Evolutionary conservation across 1,284 basidiomycete species (phyloP).

Genomic region (Ustilago curta): DNA sequence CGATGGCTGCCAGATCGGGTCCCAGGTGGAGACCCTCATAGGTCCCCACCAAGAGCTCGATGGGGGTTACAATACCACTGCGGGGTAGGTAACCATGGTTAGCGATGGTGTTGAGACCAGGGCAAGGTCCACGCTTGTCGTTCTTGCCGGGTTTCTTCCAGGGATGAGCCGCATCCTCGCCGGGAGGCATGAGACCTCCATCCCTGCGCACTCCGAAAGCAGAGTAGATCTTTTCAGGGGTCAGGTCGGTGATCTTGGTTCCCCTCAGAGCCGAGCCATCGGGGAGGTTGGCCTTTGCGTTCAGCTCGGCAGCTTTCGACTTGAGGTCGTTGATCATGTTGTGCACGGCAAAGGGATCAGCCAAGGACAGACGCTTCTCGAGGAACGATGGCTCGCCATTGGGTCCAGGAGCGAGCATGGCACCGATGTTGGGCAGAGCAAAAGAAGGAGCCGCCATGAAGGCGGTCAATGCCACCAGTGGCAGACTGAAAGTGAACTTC

Average conservation of each 20-base stretch:
- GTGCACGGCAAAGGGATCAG: constrained; percentile 7
- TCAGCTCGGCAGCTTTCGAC: constrained; percentile 16
- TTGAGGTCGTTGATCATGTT: constrained; percentile 11
- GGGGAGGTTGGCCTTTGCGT: not conserved
- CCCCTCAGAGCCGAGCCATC: constrained; percentile 2
- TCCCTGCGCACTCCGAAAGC: constrained; percentile 22
- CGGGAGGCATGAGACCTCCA: constrained; percentile 10
- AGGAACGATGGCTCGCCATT: constrained; percentile 24
- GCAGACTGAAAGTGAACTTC: constrained; percentile 15
- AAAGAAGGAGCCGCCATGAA: constrained; percentile 3
- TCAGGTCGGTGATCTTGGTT: constrained; percentile 23
- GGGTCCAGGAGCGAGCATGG: constrained; percentile 20
- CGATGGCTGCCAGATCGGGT: constrained; percentile 60
- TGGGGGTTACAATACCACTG: constrained; percentile 62
- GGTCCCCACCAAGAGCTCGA: constrained; percentile 52
- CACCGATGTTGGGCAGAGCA: constrained; percentile 26
- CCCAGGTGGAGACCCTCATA: constrained; percentile 56
- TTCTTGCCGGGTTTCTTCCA: constrained; percentile 15
- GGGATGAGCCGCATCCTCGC: constrained; percentile 22
- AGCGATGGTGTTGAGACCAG: constrained; percentile 69
- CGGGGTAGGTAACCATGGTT: constrained; percentile 59
- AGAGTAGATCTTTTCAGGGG: constrained; percentile 20
- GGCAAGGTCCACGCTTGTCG: constrained; percentile 63
- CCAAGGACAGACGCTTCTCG: constrained; percentile 20
- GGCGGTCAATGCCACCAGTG: constrained; percentile 11